These are phyloP conservation scores for Furcasterigmium furcatum DNA, from an alignment of 2,329 filamentous ascomycete genomes.

Conservation along the genomic window DNA sequence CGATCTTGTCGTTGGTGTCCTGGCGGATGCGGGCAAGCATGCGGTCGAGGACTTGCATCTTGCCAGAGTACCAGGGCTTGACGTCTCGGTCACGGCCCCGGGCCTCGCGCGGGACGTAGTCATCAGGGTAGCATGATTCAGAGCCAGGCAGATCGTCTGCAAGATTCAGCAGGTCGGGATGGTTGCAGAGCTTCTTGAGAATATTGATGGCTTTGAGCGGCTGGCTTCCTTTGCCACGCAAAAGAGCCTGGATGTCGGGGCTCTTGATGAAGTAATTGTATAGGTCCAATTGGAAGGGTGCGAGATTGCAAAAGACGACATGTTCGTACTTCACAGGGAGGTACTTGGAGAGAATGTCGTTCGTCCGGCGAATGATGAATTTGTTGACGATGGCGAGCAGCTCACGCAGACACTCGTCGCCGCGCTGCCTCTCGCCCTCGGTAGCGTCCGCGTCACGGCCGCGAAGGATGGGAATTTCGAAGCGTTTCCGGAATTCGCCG, in stretches of 20 bases:
- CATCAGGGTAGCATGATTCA: constrained; percentile 76
- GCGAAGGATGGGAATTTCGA: constrained; percentile 86
- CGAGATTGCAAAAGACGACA: constrained; percentile 94
- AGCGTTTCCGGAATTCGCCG: constrained; percentile 89
- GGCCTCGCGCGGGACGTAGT: constrained; percentile 83
- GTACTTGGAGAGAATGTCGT: constrained; percentile 97
- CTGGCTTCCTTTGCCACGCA: constrained; percentile 92
- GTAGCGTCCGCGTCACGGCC: constrained; percentile 89
- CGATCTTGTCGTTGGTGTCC: constrained; percentile 98
- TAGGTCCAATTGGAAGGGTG: constrained; percentile 86
- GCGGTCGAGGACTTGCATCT: constrained; percentile 96
- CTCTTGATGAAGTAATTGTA: constrained; percentile 98
- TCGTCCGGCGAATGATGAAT: constrained; percentile 96
- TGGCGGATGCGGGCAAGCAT: constrained; percentile 95
- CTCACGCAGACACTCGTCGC: constrained; percentile 79
- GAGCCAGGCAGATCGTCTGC: constrained; percentile 82
- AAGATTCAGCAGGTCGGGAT: constrained; percentile 87
- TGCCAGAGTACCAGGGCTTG: constrained; percentile 94
- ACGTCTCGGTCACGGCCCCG: constrained; percentile 88
- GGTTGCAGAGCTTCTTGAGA: constrained; percentile 97
- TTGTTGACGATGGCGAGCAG: constrained; percentile 88
- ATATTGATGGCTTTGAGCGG: constrained; percentile 95
- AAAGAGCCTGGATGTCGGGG: constrained; percentile 86
- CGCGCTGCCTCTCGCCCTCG: constrained; percentile 76
- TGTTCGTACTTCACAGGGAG: constrained; percentile 98